Evolutionary conservation across 1,284 basidiomycete genomes (phyloP), one percentile per base, ranked within the genome.

Genomic region (Retiboletus fuscus): DNA sequence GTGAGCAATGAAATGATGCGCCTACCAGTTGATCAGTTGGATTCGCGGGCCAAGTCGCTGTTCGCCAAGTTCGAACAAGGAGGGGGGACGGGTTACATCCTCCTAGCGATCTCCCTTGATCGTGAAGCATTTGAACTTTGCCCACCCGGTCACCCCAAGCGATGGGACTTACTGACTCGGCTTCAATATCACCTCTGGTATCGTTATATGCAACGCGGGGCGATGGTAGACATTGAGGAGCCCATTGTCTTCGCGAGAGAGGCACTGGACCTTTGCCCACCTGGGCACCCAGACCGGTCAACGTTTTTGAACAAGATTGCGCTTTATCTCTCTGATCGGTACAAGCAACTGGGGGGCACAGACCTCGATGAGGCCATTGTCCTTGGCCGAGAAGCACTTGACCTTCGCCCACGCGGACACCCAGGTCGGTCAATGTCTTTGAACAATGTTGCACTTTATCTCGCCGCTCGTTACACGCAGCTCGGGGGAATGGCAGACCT

Each of bases 221-320:
- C 3, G 5, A 49, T 67, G 10, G 26, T 44, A 13, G 73, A 72
- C 26, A 51, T 74, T 8, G 46, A 72, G 18, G 69, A 70, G 26
- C 67, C 60, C 10, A 69, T 72, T 55, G 47, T n/a, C 20, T 34
- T 47, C 34, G 18, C n/a, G 16, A 28, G 64, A 46, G 61, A 47
- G 28, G 67, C 51, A 55, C 46, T 69, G 18, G 26, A 41, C 3
- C 68, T 72, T n/a, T 41, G 39, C 15, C 47, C 57, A 41, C 30
- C 28, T 22, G 58, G 58, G 22, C 34, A 60, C 39, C 58, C 58
- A 41, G 34, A 60, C 39, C 58, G 58, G 13, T 30, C 58, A n/a
- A 41, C 22, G 20, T 60, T 30, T 15, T 60, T 60, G 39, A 60
- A 41, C 24, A 60, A 60, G 22, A 61, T 68, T 53, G 64, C 63